A percentile compares a stretch with the other conserved stretches of the same genome.
phyloP scores from a whole-genome alignment of 1,284 basidiomycete species.

The Quambalaria eucalypti region DNA sequence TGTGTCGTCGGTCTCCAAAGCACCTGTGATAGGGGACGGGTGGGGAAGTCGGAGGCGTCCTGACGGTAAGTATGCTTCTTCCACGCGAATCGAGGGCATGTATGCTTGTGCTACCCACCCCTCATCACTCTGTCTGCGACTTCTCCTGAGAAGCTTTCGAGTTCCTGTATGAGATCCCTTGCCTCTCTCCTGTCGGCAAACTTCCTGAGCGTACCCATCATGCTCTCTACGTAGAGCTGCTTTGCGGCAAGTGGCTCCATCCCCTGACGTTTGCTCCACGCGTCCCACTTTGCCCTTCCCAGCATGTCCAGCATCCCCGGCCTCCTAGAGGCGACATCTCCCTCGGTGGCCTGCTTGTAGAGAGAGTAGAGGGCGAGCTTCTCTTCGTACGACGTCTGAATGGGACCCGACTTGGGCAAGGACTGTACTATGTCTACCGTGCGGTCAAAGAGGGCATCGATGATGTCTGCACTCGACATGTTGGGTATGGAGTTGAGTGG shows the following conservation, averaged over 20 bases:
- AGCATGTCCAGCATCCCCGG: conserved; percentile 89
- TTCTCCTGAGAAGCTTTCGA: conserved; percentile 69
- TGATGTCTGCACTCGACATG: conserved; percentile 43
- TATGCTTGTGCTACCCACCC: conserved; percentile 50
- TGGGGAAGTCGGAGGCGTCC: too few species aligned
- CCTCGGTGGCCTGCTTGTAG: conserved; percentile 89
- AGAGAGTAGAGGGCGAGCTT: conserved; percentile 84
- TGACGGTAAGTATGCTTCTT: too few species aligned
- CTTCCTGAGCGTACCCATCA: conserved; percentile 73
- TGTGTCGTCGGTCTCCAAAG: background rate
- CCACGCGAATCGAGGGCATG: background rate
- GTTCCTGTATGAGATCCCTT: conserved; percentile 65
- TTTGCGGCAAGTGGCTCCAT: conserved; percentile 71
- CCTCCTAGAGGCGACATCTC: conserved; percentile 67
- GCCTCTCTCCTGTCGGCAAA: conserved; percentile 74
- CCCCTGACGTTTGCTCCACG: conserved; percentile 84
- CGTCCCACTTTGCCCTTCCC: conserved; percentile 91
- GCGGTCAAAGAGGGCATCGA: conserved; percentile 67
- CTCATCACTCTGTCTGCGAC: conserved; percentile 62
- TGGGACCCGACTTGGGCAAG: conserved; percentile 84
- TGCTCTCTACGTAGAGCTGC: conserved; percentile 75
- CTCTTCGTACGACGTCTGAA: conserved; percentile 93
- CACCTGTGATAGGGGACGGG: too few species aligned
- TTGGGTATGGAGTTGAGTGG: too few species aligned
- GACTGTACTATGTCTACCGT: conserved; percentile 85